Conservation (phyloP, 768 basidiomycete genomes). For the Boletales sp. region DNA sequence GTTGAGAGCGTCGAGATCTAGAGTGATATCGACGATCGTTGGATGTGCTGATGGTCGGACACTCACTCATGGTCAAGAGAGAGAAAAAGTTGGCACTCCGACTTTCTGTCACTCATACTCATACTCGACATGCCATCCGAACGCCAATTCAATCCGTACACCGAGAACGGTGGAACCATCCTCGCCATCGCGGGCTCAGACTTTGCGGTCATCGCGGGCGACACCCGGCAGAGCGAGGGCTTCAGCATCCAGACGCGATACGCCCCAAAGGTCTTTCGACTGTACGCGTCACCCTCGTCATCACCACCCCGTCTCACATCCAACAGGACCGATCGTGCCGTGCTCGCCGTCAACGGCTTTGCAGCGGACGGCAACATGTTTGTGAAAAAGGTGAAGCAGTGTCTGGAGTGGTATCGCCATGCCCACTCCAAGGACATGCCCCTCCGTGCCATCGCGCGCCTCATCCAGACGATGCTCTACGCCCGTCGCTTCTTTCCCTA, state of each 20-base stretch:
- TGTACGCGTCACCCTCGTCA: constrained; percentile 51
- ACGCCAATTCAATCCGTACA: constrained; percentile 82
- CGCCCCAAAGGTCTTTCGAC: constrained; percentile 89
- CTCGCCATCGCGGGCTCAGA: constrained; percentile 92
- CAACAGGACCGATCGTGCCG: constrained; percentile 83
- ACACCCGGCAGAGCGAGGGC: constrained; percentile 96
- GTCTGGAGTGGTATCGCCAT: constrained; percentile 98
- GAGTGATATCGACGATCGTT: no score
- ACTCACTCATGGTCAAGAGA: constrained; percentile 28
- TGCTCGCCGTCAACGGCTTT: constrained; percentile 95
- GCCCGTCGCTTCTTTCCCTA: constrained; percentile 96
- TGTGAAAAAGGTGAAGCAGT: constrained; percentile 93
- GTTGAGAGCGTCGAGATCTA: constrained; percentile 74
- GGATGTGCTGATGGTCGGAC: no score
- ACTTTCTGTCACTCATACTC: not conserved
- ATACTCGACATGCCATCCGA: constrained; percentile 48
- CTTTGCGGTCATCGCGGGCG: constrained; percentile 93
- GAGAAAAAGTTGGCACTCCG: no score
- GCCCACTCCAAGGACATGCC: constrained; percentile 97
- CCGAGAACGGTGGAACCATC: constrained; percentile 94
- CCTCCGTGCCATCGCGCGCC: constrained; percentile 92
- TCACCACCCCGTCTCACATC: not conserved
- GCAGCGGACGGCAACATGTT: constrained; percentile 98
- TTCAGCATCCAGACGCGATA: constrained; percentile 98
- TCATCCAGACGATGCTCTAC: constrained; percentile 99